Conservation (phyloP, 2,329 filamentous ascomycete species). For the Sphaerulina populicola region DNA sequence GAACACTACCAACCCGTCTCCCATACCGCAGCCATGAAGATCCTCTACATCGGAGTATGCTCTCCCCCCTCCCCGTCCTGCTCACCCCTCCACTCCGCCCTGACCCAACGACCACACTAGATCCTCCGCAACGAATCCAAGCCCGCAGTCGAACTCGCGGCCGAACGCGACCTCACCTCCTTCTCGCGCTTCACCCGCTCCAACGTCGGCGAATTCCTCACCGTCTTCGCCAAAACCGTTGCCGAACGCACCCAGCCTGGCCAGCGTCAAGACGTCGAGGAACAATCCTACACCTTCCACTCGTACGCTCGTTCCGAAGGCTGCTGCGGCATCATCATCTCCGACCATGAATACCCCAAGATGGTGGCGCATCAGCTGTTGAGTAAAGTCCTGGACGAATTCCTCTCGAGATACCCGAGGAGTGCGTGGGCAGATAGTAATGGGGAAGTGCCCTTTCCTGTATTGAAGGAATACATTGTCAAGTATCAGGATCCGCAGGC, state of each 20-base stretch:
- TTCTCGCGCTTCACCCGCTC: conserved; percentile 70
- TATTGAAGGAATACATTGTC: conserved; percentile 67
- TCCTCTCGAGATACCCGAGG: conserved; percentile 65
- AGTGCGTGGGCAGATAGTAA: conserved; percentile 54
- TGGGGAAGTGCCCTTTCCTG: conserved; percentile 50
- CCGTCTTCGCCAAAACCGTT: conserved; percentile 75
- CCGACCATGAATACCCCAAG: conserved; percentile 48
- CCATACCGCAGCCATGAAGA: conserved; percentile 58
- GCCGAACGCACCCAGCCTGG: conserved; percentile 73
- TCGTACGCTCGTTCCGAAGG: conserved; percentile 41
- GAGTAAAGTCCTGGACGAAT: conserved; percentile 80
- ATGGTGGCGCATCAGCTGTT: conserved; percentile 80
- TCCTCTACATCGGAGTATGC: conserved; percentile 75
- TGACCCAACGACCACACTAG: conserved; percentile 39
- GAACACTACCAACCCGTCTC: background rate
- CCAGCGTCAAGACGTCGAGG: conserved; percentile 73
- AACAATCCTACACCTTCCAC: conserved; percentile 62
- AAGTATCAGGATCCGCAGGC: conserved; percentile 81
- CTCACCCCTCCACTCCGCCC: conserved; percentile 11
- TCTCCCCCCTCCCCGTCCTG: background rate
- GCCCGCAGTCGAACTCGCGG: conserved; percentile 66
- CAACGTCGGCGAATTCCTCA: conserved; percentile 64
- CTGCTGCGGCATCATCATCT: conserved; percentile 42
- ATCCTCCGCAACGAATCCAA: conserved; percentile 71
- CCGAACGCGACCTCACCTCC: conserved; percentile 66